Percentiles rank a stretch among this genome's conserved stretches.
phyloP scores from a whole-genome alignment of 768 basidiomycete species.

The Suillus sp. region DNA sequence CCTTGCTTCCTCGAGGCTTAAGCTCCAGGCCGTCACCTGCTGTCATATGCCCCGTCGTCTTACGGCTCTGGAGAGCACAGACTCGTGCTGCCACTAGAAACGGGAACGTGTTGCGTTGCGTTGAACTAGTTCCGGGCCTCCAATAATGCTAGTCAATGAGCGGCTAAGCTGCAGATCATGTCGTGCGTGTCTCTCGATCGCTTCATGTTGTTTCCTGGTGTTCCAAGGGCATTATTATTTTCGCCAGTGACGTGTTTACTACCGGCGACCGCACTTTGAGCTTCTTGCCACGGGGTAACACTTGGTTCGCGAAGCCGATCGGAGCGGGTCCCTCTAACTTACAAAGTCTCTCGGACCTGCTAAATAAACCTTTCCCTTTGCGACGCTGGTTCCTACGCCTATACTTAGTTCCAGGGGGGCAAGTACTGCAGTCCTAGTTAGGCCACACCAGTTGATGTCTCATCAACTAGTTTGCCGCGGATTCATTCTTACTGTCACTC shows the following conservation, averaged over 20 bases:
- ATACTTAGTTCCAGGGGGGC: not conserved
- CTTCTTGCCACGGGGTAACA: not conserved
- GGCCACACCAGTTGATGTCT: not conserved
- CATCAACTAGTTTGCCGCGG: not conserved
- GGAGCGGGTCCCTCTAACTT: not conserved
- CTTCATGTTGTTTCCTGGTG: not conserved
- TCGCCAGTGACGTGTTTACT: not conserved
- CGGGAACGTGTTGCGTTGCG: not conserved
- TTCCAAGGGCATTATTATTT: not conserved
- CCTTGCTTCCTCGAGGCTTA: not conserved
- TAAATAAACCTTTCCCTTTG: constrained; percentile 4
- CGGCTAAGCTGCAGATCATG: not conserved
- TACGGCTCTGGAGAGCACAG: not conserved
- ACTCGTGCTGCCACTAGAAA: not conserved
- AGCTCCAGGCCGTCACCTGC: not conserved
- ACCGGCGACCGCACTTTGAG: not conserved
- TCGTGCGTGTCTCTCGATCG: constrained; percentile 3
- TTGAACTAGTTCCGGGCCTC: not conserved
- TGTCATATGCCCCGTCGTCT: not conserved
- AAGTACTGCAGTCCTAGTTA: not conserved
- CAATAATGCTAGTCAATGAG: not conserved
- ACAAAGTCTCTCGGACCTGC: not conserved
- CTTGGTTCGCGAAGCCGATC: not conserved
- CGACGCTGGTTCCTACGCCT: not conserved
- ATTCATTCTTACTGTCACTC: not conserved